These are phyloP conservation scores for Wickerhamiella dianesei DNA, from an alignment of 805 yeast species.

Conservation along the genomic window DNA sequence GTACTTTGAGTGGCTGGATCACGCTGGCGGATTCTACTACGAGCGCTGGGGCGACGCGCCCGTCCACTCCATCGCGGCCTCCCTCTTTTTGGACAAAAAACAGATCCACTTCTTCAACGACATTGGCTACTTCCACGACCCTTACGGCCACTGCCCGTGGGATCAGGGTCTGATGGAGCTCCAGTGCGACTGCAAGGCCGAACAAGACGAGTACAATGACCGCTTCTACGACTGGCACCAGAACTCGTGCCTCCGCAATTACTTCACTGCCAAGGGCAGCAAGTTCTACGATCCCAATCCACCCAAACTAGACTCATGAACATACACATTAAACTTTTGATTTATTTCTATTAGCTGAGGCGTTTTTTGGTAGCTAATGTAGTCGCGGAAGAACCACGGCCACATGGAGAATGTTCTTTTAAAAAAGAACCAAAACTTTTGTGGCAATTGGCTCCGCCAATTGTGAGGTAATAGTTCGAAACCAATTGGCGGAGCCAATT, in stretches of 20 bases:
- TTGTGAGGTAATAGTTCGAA: no score
- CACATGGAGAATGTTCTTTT: no score
- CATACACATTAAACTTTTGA: no score
- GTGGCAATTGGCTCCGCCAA: no score
- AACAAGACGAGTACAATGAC: slow-evolving; percentile 7
- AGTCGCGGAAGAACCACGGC: no score
- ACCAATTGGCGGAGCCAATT: no score
- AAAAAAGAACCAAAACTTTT: no score
- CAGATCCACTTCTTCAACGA: slow-evolving; percentile 68
- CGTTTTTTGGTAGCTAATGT: no score
- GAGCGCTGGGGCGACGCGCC: slow-evolving; percentile 97
- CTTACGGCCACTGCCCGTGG: slow-evolving; percentile 64
- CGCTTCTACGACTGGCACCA: slow-evolving; percentile 15
- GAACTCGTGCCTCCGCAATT: slow-evolving; percentile 16
- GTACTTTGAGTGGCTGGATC: slow-evolving; percentile 62
- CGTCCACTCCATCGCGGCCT: slow-evolving; percentile 73
- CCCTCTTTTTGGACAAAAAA: slow-evolving; percentile 57
- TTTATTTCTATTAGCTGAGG: no score
- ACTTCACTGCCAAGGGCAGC: slow-evolving; percentile 15
- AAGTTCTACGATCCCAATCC: slow-evolving; percentile 12
- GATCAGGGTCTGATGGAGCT: slow-evolving; percentile 31
- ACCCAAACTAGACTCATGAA: no score
- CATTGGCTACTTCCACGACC: slow-evolving; percentile 56
- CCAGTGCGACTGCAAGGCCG: slow-evolving; percentile 44
- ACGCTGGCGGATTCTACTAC: slow-evolving; percentile 82